Evolutionary conservation across 2,329 filamentous ascomycete genomes (phyloP), one percentile per base, ranked within the genome.

Genomic region (Blumeria graminis): DNA sequence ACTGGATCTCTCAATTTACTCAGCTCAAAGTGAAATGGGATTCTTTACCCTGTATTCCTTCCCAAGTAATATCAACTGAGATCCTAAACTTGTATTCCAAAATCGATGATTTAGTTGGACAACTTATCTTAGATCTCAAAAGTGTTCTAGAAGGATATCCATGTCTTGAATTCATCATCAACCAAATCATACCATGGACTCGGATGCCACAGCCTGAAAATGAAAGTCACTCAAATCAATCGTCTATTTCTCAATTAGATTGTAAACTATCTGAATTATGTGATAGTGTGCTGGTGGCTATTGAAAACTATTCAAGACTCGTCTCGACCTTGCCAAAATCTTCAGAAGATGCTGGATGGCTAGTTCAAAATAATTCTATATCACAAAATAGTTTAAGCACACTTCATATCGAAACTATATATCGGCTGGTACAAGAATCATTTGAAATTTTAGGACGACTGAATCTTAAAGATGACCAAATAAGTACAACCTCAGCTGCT

Each of bases 241-340:
- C 54, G 1, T 57, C 41, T 52, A 62, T 62, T 56, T 38, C 73
- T 16, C 65, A 69, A 0, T 75, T 88, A 48, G 76, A 80, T 45
- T 69, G 74, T 13, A 71, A 74, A 3, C 68, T 87, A 1, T 76
- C 85, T 39, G 75, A 69, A 0, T 71, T 84, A n/a, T 77, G 82
- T 51, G 85, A 94, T 67, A 77, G 78, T 54, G 76, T 90, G 33
- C 78, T 95, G 1, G 83, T 90, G 38, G 82, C 84, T 0, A 74
- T 94, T 52, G 87, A 95, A 66, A 78, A 81, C 60, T 74, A 84
- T 50, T 76, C 78, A 57, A 77, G 76, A 58, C 69, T 73, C 1
- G 69, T 78, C 8, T 68, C 71, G 10, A 71, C 71, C 3, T 69
- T 81, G 1, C 80, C 82, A 1, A 65, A 68, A 4, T 77, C 81